phyloP scores from a whole-genome alignment of 805 yeast species.

The Candida anglica region DNA sequence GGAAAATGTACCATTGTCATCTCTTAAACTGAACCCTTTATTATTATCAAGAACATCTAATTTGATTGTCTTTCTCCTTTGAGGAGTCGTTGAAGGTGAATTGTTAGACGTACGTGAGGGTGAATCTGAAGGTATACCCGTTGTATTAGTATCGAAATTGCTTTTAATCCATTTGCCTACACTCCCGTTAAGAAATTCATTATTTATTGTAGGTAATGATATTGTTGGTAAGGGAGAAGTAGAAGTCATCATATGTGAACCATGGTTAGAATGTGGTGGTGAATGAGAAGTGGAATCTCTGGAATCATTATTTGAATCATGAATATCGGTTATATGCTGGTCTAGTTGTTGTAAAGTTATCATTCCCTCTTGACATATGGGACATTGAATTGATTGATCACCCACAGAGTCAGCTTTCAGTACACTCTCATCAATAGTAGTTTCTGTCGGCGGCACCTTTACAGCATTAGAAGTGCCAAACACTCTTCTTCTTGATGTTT shows the following conservation, averaged over 20 bases:
- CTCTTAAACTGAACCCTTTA: conserved; percentile 30
- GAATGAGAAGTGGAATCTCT: no score
- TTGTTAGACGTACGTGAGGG: neutral
- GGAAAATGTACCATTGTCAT: conserved; percentile 5
- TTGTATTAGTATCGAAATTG: conserved; percentile 30
- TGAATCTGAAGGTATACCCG: conserved; percentile 13
- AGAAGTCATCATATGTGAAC: no score
- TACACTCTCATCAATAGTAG: no score
- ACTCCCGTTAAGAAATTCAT: conserved; percentile 26
- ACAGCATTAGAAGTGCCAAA: no score
- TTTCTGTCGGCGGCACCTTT: no score
- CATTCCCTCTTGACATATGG: conserved; percentile 66
- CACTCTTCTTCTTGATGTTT: no score
- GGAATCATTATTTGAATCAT: conserved; percentile 18
- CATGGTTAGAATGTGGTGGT: no score
- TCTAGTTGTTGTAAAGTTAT: conserved; percentile 53
- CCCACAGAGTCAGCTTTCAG: no score
- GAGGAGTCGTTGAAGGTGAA: conserved; percentile 11
- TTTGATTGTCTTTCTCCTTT: conserved; percentile 36
- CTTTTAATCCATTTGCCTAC: conserved; percentile 42
- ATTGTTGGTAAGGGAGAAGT: no score
- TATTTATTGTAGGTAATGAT: neutral
- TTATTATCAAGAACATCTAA: conserved; percentile 49
- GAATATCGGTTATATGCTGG: conserved; percentile 69
- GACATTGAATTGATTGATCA: no score